Base-by-base conservation (phyloP, 495 filamentous ascomycete genomes). In the Penicillium arizonense region DNA sequence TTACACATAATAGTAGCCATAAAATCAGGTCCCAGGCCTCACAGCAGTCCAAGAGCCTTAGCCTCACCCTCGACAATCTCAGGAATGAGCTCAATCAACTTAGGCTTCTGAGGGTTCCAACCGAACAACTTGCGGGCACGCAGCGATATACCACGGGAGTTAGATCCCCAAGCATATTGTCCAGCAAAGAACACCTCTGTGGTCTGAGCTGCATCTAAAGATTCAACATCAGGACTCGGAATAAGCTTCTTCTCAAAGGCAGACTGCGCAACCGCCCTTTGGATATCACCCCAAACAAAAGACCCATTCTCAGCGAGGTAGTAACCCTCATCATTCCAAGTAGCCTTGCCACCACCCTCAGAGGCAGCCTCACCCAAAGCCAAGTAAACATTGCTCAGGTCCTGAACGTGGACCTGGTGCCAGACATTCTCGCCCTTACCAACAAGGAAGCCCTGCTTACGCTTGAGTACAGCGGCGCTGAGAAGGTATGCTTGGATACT, bases 301-400 rank as follows among this genome's bases (percentile, higher is more conserved):
- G 82, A 69, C 4, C 84, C 87, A 57, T 85, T 86, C 66, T 90
- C 85, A 33, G 80, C 77, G 52, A 91, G 81, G 66, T 87, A 93
- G 65, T 94, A 92, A 2, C 82, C 89, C 57, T 87, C 76, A 8
- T 77, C 70, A 7, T 85, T 86, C 83, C 89, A 96, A 12, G 87
- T 83, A 34, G 88, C 87, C 20, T 81, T 73, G 6, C 77, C 77
- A 9, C 80, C 83, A 13, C 78, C 79, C 6, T 60, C 63, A 2
- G 79, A 70, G 5, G 87, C 87, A 5, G 85, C 85, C 45, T 89
- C 86, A 8, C 84, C 83, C 30, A 92, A 74, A 5, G 74, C 66
- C 4, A 87, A 65, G 63, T 84, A 91, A 21, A 89, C 67, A 23
- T 79, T 76, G 52, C 80, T 81, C 13, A 95, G 71, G 65, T 95